These are phyloP conservation scores for Cenococcum geophilum DNA, from an alignment of 495 filamentous ascomycete genomes.

Conservation along the genomic window DNA sequence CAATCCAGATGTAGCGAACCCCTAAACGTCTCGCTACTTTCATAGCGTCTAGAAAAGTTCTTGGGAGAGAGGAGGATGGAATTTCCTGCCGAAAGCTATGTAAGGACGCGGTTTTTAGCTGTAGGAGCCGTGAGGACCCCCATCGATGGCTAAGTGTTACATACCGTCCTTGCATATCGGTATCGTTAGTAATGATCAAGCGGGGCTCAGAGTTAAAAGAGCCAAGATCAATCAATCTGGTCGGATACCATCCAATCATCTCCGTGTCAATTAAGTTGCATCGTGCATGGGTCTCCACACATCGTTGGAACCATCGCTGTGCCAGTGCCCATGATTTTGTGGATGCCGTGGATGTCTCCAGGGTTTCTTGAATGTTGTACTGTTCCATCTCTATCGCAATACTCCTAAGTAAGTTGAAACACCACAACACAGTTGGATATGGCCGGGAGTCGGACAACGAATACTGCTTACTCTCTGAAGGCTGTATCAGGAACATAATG, in stretches of 20 bases:
- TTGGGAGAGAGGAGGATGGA: background rate
- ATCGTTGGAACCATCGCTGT: background rate
- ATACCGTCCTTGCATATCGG: background rate
- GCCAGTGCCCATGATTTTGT: background rate
- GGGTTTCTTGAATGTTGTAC: no score
- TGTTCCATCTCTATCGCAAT: no score
- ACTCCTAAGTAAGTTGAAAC: no score
- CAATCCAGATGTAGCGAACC: conserved; percentile 9
- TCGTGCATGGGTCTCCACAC: background rate
- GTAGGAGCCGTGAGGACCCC: background rate
- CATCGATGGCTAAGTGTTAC: background rate
- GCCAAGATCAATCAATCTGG: background rate
- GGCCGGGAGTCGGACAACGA: no score
- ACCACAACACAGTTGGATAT: no score
- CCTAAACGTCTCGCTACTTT: background rate
- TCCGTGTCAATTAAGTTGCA: background rate
- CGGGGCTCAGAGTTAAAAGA: background rate
- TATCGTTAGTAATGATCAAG: background rate
- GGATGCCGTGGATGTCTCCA: no score
- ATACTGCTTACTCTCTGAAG: no score
- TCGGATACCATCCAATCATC: background rate
- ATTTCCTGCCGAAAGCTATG: background rate
- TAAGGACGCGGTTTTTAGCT: background rate
- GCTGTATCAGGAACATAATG: no score
- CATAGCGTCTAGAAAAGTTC: conserved; percentile 2